Percentiles rank a stretch among this genome's conserved stretches.
Conservation (phyloP, 2,329 filamentous ascomycete genomes). For the Pseudocercospora pini-densiflorae region DNA sequence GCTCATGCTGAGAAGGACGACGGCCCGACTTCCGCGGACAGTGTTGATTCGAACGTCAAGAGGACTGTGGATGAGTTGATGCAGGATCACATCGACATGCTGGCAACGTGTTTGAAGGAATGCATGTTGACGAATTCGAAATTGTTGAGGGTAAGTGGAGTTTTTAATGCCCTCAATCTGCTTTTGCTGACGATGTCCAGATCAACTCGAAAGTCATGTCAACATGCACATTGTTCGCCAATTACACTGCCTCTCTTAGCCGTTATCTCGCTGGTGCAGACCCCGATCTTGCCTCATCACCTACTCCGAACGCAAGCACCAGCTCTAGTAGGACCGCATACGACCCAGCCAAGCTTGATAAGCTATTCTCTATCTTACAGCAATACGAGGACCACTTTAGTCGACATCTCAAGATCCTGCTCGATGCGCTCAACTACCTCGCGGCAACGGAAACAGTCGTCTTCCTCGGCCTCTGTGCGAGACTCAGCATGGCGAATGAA, state of each 20-base stretch:
- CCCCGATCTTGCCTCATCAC: constrained; percentile 67
- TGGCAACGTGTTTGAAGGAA: constrained; percentile 97
- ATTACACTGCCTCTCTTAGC: constrained; percentile 84
- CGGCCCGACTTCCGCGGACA: constrained; percentile 43
- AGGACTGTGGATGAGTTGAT: constrained; percentile 95
- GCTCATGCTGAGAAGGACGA: constrained; percentile 59
- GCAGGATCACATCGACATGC: constrained; percentile 98
- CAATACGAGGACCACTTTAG: constrained; percentile 96
- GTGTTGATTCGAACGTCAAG: constrained; percentile 45
- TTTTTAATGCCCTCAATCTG: background rate
- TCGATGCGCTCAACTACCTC: constrained; percentile 95
- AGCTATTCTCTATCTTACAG: constrained; percentile 82
- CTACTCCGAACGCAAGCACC: constrained; percentile 36
- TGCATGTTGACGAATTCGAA: constrained; percentile 99
- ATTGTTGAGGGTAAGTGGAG: constrained; percentile 72
- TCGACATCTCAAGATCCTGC: constrained; percentile 86
- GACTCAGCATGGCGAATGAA: constrained; percentile 80
- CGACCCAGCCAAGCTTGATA: constrained; percentile 67
- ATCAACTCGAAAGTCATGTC: constrained; percentile 98
- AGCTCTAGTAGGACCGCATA: constrained; percentile 37
- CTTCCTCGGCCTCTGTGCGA: constrained; percentile 81
- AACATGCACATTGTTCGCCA: constrained; percentile 91
- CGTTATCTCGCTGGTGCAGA: constrained; percentile 84
- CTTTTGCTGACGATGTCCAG: constrained; percentile 51
- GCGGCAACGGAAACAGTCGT: constrained; percentile 97